Evolutionary conservation across 345 rosid genomes (phyloP), one percentile per base, ranked within the genome.

Genomic region (Conringia planisiliqua): DNA sequence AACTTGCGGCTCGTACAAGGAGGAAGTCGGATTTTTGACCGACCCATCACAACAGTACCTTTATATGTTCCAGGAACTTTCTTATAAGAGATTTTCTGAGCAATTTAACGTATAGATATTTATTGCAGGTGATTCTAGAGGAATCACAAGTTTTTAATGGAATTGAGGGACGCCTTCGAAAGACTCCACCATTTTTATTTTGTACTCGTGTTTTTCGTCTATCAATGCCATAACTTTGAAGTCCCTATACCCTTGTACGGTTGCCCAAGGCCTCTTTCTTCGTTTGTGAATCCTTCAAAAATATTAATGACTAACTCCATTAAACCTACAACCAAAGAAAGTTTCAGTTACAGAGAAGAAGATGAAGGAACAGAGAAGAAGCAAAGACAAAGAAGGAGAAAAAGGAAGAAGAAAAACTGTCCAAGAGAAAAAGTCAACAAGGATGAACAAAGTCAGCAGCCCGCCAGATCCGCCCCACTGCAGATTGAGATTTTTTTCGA

Each of bases 11-110:
- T 29, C 0, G 6, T 29, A 11, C 11, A 20, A 58, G 43, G 32
- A 40, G 55, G 46, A 57, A 70, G 44, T 22, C 3, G 10, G 32
- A 70, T 33, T 46, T 44, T 70, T 8, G 33, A 57, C 0, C 74
- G 54, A 9, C 74, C 74, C 30, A 70, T 59, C 36, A 58, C 74
- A 30, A 7, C 4, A 22, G 2, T 33, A 10, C 74, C 74, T 0
- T n/a, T n/a, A n/a, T n/a, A 70, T 42, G 74, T 58, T 32, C 33
- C 57, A 0, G 57, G 66, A 33, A 58, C 74, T 32, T 13, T 35
- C 14, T 10, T 30, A 5, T 4, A 13, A 3, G 44, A 1, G 0
- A 0, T 5, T 2, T 22, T n/a, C n/a, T 44, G 20, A 58, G 0
- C 10, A 70, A 32, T 33, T n/a, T 66, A 11, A 70, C 6, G 30